Evolutionary conservation across 148 eudicot genomes (phyloP).

Genomic region (Amaranthus hypochondriacus): DNA sequence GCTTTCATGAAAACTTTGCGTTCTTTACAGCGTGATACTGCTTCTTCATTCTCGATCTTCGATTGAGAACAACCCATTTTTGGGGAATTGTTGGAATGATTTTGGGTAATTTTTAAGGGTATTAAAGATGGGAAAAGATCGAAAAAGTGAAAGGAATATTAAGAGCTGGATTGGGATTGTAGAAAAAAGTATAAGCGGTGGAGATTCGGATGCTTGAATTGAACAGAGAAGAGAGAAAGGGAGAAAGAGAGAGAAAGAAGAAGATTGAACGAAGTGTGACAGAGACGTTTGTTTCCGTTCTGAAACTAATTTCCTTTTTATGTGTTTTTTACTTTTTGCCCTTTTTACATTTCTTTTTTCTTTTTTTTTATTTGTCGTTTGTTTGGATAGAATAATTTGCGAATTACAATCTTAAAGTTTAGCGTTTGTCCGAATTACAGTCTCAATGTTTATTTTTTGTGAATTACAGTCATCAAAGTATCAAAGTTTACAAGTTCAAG

Average conservation of each 20-base stretch:
- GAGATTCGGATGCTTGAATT: neutral
- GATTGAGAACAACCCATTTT: conserved; percentile 84
- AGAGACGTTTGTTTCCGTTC: conserved; percentile 21
- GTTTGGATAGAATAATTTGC: no score
- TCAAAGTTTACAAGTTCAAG: no score
- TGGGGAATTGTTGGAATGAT: neutral
- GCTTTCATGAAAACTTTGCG: conserved; percentile 51
- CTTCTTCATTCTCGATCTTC: conserved; percentile 90
- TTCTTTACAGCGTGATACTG: conserved; percentile 73
- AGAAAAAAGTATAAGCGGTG: neutral
- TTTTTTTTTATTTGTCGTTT: no score
- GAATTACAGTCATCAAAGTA: no score
- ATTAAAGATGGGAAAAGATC: no score
- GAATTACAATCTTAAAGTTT: no score
- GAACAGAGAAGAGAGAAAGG: neutral
- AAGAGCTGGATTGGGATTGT: no score
- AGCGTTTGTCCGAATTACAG: no score
- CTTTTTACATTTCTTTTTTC: neutral
- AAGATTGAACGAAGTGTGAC: conserved; percentile 4
- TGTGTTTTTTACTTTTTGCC: no score
- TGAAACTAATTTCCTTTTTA: neutral
- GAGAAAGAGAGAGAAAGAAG: neutral
- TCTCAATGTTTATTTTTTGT: no score
- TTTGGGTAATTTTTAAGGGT: neutral
- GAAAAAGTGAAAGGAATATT: neutral